Evolutionary conservation across 805 yeast species (phyloP), one percentile per base, ranked within the genome.

Genomic region (Ogataea ganodermae): DNA sequence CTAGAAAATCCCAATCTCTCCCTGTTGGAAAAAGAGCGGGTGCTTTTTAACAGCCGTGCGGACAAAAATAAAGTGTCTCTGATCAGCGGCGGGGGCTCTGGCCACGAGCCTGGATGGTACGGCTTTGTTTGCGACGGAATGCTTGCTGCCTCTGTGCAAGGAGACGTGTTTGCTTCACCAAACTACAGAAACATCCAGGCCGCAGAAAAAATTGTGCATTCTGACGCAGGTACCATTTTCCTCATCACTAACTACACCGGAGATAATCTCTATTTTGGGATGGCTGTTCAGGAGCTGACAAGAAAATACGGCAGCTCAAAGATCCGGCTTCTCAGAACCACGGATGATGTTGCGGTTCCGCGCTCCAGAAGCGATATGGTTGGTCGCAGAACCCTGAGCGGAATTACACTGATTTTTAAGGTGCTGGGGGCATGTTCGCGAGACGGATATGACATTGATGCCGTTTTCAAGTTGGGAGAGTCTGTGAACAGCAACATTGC

Each of bases 1-100:
- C 65, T 65, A n/a, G 70, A 71, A 48, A 68, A 73, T 51, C 64
- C 70, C 14, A 50, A 61, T 22, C 57, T 73, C 10, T 64, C 72
- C 2, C 59, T 73, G 6, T 55, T 71, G 22, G 68, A 68, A 23
- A 57, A 67, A 41, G 75, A 71, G 50, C 64, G 70, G 42, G 74
- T 73, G 22, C 44, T 73, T 6, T 72, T 57, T 61, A 62, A 71
- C 55, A 65, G 65, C 47, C 47, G 59, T 24, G 58, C 56, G 40
- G 63, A 63, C 43, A 32, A 47, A 1, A 30, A 44, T 1, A 61
- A 59, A 24, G 71, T 70, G 10, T 52, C 71, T 0, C 50, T 71
- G 22, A 69, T 71, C 31, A 59, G 67, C 46, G 75, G 75, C 12
- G 75, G 75, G 17, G 76, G 76, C 4, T 70, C 74, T 7, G 75